Evolutionary conservation across 2,329 filamentous ascomycete genomes (phyloP), one percentile per base, ranked within the genome.

Genomic region (Tolypocladium cylindrosporum): DNA sequence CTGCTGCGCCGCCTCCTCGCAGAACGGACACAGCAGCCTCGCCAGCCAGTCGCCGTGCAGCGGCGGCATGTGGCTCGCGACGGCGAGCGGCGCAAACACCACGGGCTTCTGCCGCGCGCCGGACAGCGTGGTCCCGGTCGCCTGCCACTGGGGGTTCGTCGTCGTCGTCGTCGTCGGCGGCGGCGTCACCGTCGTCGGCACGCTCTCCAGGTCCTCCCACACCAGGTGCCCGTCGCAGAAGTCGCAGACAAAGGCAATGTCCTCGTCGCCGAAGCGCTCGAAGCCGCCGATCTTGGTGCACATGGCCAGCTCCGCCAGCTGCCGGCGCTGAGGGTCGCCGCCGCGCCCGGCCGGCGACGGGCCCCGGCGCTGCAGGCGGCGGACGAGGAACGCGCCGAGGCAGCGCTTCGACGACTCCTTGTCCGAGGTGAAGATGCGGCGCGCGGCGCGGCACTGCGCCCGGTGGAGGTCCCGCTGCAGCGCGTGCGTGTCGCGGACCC

Each of bases 191-290:
- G 60, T 55, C 10, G 70, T 77, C 7, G 82, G 81, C 71, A 84
- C 79, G 54, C 70, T 72, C 61, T 77, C 74, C 39, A 85, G 63
- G 64, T 85, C 79, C 58, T 80, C 75, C 82, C 82, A 85, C 27
- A 85, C 70, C 31, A 85, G 70, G 64, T 81, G 80, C 2, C 82
- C 82, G 65, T 84, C 81, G 70, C 82, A 85, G 65, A 79, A 85
- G 69, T 85, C 81, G 71, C 82, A 85, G 9, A 83, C 73, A 63
- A 84, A 85, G 9, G 78, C 81, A 54, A 83, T 74, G 60, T 84
- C 81, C 43, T 69, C 66, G 39, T 82, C 77, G 48, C 76, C 79
- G 56, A 84, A 78, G 16, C 80, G 75, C 68, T 83, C 78, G 60
- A 84, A 84, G 36, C 74, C 72, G n/a, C 82, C 82, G 2, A 81